These are phyloP conservation scores for Saccharomycopsis olivae DNA, from an alignment of 805 yeast genomes.

Conservation along the genomic window DNA sequence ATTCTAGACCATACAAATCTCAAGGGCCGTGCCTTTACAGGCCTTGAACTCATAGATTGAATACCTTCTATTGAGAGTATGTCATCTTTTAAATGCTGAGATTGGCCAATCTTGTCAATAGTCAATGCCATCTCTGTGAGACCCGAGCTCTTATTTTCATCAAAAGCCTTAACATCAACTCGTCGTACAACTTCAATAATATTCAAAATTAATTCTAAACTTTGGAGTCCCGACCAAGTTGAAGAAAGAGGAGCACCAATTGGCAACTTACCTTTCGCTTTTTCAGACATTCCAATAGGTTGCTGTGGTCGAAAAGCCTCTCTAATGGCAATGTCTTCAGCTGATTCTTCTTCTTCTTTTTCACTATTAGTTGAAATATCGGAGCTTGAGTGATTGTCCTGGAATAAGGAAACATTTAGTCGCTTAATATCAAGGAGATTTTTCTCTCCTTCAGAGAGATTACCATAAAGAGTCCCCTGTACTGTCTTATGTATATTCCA, in stretches of 20 bases:
- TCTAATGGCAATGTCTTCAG: neutral
- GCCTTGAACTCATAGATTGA: neutral
- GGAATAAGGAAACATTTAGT: too few relatives aligned
- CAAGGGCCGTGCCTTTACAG: slow-evolving; percentile 23
- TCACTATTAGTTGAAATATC: neutral
- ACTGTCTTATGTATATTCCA: slow-evolving; percentile 23
- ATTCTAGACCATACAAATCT: slow-evolving; percentile 51
- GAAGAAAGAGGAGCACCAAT: slow-evolving; percentile 36
- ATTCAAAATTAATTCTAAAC: slow-evolving; percentile 32
- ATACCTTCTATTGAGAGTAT: too few relatives aligned
- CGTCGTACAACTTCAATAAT: slow-evolving; percentile 25
- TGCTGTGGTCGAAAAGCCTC: slow-evolving; percentile 35
- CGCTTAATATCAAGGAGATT: too few relatives aligned
- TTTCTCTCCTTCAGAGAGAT: too few relatives aligned
- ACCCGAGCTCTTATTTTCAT: neutral
- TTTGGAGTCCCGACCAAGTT: slow-evolving; percentile 44
- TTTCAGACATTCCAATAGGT: slow-evolving; percentile 52
- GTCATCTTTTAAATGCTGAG: neutral
- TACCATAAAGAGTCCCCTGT: too few relatives aligned
- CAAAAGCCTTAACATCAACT: too few relatives aligned
- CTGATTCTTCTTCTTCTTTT: neutral
- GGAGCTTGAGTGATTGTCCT: neutral
- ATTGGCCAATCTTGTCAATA: neutral
- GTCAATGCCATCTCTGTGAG: neutral
- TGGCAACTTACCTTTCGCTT: slow-evolving; percentile 44